phyloP scores from a whole-genome alignment of 2,329 filamentous ascomycete species.

The Trichoderma sp. region DNA sequence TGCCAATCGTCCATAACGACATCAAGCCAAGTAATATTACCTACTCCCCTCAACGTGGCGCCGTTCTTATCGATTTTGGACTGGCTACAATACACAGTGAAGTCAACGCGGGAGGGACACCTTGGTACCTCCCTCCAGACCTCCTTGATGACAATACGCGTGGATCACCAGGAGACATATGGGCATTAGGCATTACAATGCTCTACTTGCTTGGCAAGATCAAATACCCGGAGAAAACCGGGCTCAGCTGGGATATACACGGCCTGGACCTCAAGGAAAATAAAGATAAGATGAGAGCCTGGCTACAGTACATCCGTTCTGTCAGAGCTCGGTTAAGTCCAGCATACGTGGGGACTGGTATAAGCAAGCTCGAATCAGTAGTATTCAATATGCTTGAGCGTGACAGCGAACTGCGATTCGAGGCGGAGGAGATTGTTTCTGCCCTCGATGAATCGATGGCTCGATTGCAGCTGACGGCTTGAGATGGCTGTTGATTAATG shows the following conservation, averaged over 20 bases:
- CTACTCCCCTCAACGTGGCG: conserved; percentile 25
- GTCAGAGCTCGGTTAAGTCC: not conserved
- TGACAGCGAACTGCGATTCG: not conserved
- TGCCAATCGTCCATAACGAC: conserved; percentile 8
- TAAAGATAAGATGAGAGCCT: not conserved
- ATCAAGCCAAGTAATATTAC: conserved; percentile 22
- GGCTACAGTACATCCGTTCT: not conserved
- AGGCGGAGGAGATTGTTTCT: not conserved
- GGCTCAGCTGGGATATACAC: not conserved
- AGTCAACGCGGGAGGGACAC: not conserved
- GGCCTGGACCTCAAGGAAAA: not conserved
- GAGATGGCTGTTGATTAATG: not conserved
- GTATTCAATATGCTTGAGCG: not conserved
- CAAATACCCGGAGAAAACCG: not conserved
- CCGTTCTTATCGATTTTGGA: conserved; percentile 25
- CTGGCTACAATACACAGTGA: not conserved
- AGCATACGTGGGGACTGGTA: not conserved
- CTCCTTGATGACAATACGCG: not conserved
- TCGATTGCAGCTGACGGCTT: not conserved
- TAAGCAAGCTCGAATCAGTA: not conserved
- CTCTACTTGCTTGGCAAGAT: conserved; percentile 20
- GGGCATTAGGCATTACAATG: conserved; percentile 13
- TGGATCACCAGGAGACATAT: conserved; percentile 7
- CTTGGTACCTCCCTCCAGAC: conserved; percentile 21
- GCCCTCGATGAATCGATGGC: not conserved